Evolutionary conservation across 352 stramenopile species (phyloP).

Genomic region (Phytophthora pluvialis): DNA sequence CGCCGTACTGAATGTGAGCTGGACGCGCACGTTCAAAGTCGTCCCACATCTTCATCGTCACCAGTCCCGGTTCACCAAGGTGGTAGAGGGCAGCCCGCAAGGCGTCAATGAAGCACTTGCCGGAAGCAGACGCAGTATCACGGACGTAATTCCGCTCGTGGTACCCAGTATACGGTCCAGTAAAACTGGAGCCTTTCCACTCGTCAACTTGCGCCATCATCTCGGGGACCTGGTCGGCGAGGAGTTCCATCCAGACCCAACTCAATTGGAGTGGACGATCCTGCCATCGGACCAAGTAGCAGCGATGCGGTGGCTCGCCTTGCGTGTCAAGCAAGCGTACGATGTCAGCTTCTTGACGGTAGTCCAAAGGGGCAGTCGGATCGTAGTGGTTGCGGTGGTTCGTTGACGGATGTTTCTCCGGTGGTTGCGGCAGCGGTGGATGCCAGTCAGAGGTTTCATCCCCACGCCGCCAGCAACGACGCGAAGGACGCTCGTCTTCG

Average conservation of each 20-base stretch:
- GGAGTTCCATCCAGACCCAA: slow-evolving; percentile 18
- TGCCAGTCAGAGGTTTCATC: neutral
- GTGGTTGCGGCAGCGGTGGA: neutral
- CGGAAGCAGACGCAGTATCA: neutral
- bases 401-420: neutral
- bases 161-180: neutral
- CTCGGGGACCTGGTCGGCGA: neutral
- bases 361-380: slow-evolving; percentile 1
- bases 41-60: slow-evolving; percentile 15
- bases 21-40: neutral
- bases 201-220: neutral
- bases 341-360: neutral
- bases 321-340: neutral
- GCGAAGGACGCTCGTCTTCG: neutral
- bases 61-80: neutral
- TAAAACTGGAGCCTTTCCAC: neutral
- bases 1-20: neutral
- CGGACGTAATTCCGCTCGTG: neutral
- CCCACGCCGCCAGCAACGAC: neutral
- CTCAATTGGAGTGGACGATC: neutral
- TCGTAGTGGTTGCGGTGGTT: slow-evolving; percentile 13
- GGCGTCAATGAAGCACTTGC: slow-evolving; percentile 16
- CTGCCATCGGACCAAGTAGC: slow-evolving; percentile 15
- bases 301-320: slow-evolving; percentile 1
- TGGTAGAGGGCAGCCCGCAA: neutral